Conservation (phyloP, 2,329 filamentous ascomycete genomes). For the Teratosphaeria viscida region DNA sequence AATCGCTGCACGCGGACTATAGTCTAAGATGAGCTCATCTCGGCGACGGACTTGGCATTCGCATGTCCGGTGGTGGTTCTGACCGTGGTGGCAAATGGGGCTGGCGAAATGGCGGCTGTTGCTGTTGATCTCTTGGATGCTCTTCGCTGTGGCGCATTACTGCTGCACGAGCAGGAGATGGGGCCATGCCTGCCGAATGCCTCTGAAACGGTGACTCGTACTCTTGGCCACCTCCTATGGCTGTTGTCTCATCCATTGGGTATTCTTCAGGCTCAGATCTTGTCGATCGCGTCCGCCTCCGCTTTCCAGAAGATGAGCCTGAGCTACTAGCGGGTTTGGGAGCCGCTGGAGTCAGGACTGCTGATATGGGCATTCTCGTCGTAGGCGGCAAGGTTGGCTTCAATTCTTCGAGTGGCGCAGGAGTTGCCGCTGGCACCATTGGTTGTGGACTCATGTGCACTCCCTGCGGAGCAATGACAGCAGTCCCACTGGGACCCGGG, state of each 20-base stretch:
- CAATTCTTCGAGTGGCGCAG: slow-evolving; percentile 7
- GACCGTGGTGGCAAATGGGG: neutral
- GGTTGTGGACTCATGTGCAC: slow-evolving; percentile 2
- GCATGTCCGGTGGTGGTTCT: neutral
- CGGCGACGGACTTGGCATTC: neutral
- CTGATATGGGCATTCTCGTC: slow-evolving; percentile 25
- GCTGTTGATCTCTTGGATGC: neutral
- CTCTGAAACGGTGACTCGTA: slow-evolving; percentile 21
- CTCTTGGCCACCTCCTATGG: neutral
- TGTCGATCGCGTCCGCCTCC: slow-evolving; percentile 18
- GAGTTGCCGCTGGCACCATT: slow-evolving; percentile 19
- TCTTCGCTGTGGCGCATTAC: slow-evolving; percentile 18
- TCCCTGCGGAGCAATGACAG: neutral
- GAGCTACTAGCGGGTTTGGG: slow-evolving; percentile 19
- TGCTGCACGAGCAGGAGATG: slow-evolving; percentile 15
- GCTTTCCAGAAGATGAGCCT: slow-evolving; percentile 23
- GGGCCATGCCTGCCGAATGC: slow-evolving; percentile 11
- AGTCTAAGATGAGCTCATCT: neutral
- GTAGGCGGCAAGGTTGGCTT: slow-evolving; percentile 12
- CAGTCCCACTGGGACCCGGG: neutral
- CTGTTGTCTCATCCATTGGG: neutral
- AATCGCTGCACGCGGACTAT: neutral
- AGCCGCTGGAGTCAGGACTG: slow-evolving; percentile 22
- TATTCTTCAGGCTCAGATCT: slow-evolving; percentile 7
- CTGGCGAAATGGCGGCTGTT: neutral